Evolutionary conservation across 192 early-diverging fungal species (phyloP).

Genomic region (Coemansia sp.): DNA sequence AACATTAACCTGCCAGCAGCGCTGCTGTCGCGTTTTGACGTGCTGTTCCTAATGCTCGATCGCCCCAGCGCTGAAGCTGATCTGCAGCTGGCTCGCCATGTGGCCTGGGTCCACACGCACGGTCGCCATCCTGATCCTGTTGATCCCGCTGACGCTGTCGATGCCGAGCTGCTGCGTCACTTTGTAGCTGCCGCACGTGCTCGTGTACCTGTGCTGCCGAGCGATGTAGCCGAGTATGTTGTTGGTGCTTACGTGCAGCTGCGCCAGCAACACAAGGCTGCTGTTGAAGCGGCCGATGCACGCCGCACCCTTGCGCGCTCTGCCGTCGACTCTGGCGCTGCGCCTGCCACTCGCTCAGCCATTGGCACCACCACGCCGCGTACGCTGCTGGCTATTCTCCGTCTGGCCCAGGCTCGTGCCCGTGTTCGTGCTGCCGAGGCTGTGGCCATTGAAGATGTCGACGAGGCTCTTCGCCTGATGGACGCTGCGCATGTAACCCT

Average conservation of each 20-base stretch:
- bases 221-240: conserved; percentile 79
- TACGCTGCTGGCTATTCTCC: conserved; percentile 84
- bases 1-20: conserved; percentile 98
- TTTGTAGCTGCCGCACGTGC: conserved; percentile 83
- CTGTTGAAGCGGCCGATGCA: conserved; percentile 8
- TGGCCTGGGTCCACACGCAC: conserved; percentile 91
- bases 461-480: conserved; percentile 85
- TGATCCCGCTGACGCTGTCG: conserved; percentile 55
- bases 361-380: conserved; percentile 58
- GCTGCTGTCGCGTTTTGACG: conserved; percentile 89
- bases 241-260: conserved; percentile 83
- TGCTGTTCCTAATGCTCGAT: conserved; percentile 89
- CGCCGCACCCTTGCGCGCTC: conserved; percentile 18
- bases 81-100: conserved; percentile 78
- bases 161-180: conserved; percentile 77
- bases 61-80: conserved; percentile 78
- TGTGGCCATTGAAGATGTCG: conserved; percentile 74
- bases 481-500: conserved; percentile 88
- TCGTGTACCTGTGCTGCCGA: conserved; percentile 71
- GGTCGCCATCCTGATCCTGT: conserved; percentile 72
- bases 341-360: conserved; percentile 16
- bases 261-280: conserved; percentile 62
- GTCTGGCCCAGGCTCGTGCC: conserved; percentile 79
- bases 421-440: conserved; percentile 70
- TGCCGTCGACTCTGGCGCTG: conserved; percentile 22